phyloP scores from a whole-genome alignment of 768 basidiomycete species.

The Mycena alexandri region DNA sequence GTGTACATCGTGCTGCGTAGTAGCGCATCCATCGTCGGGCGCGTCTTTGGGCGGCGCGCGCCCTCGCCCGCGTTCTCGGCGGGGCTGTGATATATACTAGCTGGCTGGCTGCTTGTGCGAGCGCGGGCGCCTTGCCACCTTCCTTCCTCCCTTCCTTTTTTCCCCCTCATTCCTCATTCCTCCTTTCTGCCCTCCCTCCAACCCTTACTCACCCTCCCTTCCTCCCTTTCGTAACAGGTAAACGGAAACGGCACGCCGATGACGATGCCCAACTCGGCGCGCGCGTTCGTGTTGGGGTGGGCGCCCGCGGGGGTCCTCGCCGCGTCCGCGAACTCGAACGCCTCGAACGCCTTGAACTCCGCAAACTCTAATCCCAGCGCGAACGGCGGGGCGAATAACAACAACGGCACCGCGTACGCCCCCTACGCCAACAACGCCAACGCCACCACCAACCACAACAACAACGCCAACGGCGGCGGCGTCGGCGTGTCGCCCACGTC shows the following conservation, averaged over 20 bases:
- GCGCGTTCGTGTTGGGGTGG: conserved; percentile 88
- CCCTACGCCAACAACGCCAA: not conserved
- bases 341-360: conserved; percentile 41
- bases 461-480: not conserved
- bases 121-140: too few relatives aligned
- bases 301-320: conserved; percentile 58
- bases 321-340: too few relatives aligned
- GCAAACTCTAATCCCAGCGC: conserved; percentile 48
- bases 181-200: conserved; percentile 46
- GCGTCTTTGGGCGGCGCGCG: too few relatives aligned
- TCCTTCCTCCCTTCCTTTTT: not conserved
- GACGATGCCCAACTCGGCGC: conserved; percentile 89
- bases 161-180: not conserved
- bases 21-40: not conserved
- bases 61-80: too few relatives aligned
- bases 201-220: conserved; percentile 75
- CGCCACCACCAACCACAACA: too few relatives aligned
- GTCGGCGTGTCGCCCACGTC: conserved; percentile 31
- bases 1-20: too few relatives aligned
- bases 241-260: conserved; percentile 65
- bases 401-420: too few relatives aligned
- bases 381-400: conserved; percentile 2
- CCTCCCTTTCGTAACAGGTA: conserved; percentile 66
- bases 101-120: too few relatives aligned
- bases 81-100: too few relatives aligned